Base-by-base conservation (phyloP, 208 protist genomes). In the Strigomonas oncopelti region DNA sequence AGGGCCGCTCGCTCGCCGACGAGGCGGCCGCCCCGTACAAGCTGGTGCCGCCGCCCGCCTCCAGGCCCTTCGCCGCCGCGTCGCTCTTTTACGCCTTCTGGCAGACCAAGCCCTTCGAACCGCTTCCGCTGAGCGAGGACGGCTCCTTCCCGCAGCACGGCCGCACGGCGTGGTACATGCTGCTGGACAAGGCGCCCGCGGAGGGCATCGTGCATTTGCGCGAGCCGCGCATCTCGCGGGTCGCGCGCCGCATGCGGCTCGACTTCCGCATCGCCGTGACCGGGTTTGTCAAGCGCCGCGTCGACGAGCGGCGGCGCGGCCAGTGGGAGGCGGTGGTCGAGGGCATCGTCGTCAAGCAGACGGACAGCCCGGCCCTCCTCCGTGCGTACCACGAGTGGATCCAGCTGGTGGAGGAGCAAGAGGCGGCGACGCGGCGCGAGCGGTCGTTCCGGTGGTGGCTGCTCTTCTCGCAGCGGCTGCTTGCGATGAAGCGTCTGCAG, bases 341-440 rank as follows among this genome's bases (percentile, higher is more conserved):
- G 45, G 91, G 91, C 38, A 90, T 96, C 32, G 87, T 94, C 24
- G 91, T 96, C 22, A 80, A 71, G 67, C 62, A 81, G 52, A 66
- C 29, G 24, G 84, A 94, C 59, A 74, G 61, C 45, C 38, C 56
- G 11, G 65, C 65, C 52, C 67, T 96, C 53, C 59, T 83, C 22
- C 79, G 75, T 31, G 91, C 91, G 0, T 96, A 94, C 59, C 74
- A 89, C 60, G 87, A 96, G 61, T 96, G 91, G 91, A 76, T 87
- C 53, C 72, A 87, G 67, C 66, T 94, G 1, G 76, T 75, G 27
- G 76, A 89, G 64, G 87, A 94, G 71, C 87, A 96, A 70, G 88
- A 93, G 77, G 85, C 88, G 5, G 65, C 84, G 0, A 85, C 85
- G 65, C 77, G 88, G 18, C 74, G 81, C 9, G 78, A 94, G 46